Percentiles rank a stretch among this genome's conserved stretches.
These are phyloP conservation scores for Stropharia rugosoannulata DNA, from an alignment of 768 basidiomycete genomes.

Conservation along the genomic window DNA sequence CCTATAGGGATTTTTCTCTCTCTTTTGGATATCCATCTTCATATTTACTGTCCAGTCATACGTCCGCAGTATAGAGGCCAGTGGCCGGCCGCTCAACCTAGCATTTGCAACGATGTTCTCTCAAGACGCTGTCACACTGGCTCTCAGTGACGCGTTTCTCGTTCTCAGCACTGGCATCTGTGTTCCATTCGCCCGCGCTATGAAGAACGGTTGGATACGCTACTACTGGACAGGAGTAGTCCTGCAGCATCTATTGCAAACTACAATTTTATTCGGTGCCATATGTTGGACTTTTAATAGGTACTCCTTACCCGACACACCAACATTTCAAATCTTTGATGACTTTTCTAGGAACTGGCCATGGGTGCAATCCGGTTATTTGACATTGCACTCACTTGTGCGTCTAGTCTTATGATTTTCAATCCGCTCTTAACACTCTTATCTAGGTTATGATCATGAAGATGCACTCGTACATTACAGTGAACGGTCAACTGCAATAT, in stretches of 20 bases:
- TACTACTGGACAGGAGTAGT: constrained; percentile 77
- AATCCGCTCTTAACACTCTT: neutral
- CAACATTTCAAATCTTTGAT: neutral
- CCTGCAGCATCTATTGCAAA: constrained; percentile 83
- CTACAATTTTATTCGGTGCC: constrained; percentile 64
- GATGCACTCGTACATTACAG: constrained; percentile 90
- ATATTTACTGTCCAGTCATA: constrained; percentile 80
- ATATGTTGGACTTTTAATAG: constrained; percentile 91
- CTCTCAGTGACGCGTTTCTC: constrained; percentile 80
- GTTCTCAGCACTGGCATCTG: constrained; percentile 74
- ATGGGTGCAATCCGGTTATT: constrained; percentile 94
- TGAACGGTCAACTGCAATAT: constrained; percentile 80
- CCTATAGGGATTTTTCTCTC: constrained; percentile 83
- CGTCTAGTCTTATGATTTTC: constrained; percentile 18
- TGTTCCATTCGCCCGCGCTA: constrained; percentile 79
- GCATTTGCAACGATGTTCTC: constrained; percentile 88
- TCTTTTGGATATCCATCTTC: constrained; percentile 93
- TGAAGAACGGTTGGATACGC: constrained; percentile 76
- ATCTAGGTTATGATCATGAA: constrained; percentile 85
- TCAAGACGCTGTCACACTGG: constrained; percentile 78
- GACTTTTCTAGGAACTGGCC: constrained; percentile 74
- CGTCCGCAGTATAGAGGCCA: constrained; percentile 72
- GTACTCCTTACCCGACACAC: constrained; percentile 32
- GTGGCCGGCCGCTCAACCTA: constrained; percentile 74
- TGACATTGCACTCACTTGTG: constrained; percentile 84